Percentiles rank a stretch among this genome's conserved stretches.
Evolutionary conservation across 2,329 filamentous ascomycete species (phyloP).

Genomic region (Penicillium olsonii): DNA sequence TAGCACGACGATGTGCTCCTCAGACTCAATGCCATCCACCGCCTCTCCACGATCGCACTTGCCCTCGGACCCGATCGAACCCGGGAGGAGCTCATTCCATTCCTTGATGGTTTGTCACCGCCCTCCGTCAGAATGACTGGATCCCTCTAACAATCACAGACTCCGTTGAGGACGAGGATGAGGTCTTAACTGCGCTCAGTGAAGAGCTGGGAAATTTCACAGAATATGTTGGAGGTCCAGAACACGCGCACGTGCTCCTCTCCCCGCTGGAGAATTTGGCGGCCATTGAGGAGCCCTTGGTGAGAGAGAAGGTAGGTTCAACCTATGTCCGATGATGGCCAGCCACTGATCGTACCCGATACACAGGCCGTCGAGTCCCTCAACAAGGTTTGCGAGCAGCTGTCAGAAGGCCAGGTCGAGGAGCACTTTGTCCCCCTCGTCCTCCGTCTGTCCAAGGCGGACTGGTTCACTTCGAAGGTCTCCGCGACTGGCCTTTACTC

Average conservation of each 20-base stretch:
- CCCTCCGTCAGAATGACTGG: conserved; percentile 15
- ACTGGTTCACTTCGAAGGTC: conserved; percentile 99
- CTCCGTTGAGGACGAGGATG: conserved; percentile 98
- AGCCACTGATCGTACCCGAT: background rate
- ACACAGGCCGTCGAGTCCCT: conserved; percentile 91
- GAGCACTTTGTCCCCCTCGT: conserved; percentile 96
- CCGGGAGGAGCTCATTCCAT: conserved; percentile 97
- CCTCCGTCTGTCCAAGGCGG: conserved; percentile 93
- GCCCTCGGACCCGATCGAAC: conserved; percentile 94
- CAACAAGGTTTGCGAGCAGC: conserved; percentile 96
- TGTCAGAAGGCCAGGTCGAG: conserved; percentile 90
- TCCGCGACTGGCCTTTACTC: conserved; percentile 96
- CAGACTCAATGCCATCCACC: conserved; percentile 96
- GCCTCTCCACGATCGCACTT: conserved; percentile 95
- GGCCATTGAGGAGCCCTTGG: conserved; percentile 96
- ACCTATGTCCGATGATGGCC: background rate
- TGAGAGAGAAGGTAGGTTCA: conserved; percentile 81
- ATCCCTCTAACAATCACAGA: conserved; percentile 58
- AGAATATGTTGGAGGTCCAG: conserved; percentile 93
- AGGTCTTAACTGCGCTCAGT: conserved; percentile 93
- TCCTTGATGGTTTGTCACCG: conserved; percentile 82
- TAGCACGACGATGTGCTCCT: conserved; percentile 98
- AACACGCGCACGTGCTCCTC: conserved; percentile 92
- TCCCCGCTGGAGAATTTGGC: conserved; percentile 97
- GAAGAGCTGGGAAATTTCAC: conserved; percentile 96